Conservation (phyloP, 2,329 filamentous ascomycete genomes). For the Botryosphaeria dothidea region DNA sequence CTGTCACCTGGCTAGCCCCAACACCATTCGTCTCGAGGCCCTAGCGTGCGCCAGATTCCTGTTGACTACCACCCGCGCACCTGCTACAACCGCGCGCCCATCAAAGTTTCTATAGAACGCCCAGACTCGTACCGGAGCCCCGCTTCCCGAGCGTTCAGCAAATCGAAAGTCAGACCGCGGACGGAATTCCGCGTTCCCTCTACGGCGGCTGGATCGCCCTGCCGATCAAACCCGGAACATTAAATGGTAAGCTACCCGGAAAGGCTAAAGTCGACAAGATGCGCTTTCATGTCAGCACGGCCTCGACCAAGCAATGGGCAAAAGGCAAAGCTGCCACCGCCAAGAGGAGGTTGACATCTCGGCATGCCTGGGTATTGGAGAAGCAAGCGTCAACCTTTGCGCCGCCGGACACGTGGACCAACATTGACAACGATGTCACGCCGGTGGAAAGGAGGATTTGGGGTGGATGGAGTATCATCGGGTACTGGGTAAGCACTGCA, state of each 20-base stretch:
- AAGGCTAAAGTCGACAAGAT: neutral
- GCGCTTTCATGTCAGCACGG: neutral
- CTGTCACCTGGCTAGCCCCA: neutral
- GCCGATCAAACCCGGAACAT: too few species aligned
- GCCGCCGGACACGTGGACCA: conserved; percentile 36
- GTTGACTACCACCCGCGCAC: neutral
- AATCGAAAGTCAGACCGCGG: too few species aligned
- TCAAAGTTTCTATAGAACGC: too few species aligned
- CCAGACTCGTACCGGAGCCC: too few species aligned
- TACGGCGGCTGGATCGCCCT: too few species aligned
- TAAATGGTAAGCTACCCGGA: neutral
- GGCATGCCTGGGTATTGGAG: conserved; percentile 23
- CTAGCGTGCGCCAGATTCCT: neutral
- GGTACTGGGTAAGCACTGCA: conserved; percentile 47
- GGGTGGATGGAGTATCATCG: conserved; percentile 43
- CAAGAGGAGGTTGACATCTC: neutral
- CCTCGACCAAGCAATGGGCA: neutral
- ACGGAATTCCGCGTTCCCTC: too few species aligned
- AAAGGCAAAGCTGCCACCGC: conserved; percentile 10
- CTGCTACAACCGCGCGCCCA: neutral
- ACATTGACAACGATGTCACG: conserved; percentile 49
- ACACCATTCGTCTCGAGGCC: neutral
- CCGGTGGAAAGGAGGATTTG: conserved; percentile 48
- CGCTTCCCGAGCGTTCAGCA: too few species aligned
- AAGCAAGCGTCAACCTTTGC: conserved; percentile 26